Percentiles rank a stretch among this genome's conserved stretches.
Evolutionary conservation across 2,329 filamentous ascomycete genomes (phyloP).

Genomic region (Phyllosticta ampelicida): DNA sequence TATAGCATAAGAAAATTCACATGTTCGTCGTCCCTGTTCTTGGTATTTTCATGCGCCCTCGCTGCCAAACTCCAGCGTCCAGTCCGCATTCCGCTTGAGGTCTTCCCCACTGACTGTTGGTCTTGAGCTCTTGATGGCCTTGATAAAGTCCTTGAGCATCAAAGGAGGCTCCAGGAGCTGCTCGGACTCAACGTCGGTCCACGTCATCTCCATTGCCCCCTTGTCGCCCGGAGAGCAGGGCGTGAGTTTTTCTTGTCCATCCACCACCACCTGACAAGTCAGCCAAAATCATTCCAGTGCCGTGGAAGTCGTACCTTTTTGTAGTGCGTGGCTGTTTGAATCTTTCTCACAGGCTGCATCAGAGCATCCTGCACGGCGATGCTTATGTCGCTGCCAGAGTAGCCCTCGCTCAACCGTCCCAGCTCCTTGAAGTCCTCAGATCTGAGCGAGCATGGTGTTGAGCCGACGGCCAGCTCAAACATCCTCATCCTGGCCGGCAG

Average conservation of each 20-base stretch:
- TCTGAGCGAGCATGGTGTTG: conserved; percentile 76
- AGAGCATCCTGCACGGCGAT: conserved; percentile 93
- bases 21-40: neutral
- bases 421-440: conserved; percentile 68
- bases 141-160: conserved; percentile 82
- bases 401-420: conserved; percentile 77
- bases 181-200: conserved; percentile 77
- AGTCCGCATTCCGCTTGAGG: conserved; percentile 72
- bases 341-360: conserved; percentile 95
- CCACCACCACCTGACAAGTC: conserved; percentile 52
- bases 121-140: conserved; percentile 76
- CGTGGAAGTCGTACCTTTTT: conserved; percentile 56
- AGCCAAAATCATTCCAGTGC: neutral
- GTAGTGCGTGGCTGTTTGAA: conserved; percentile 95
- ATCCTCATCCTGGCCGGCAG: conserved; percentile 77
- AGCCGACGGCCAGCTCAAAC: conserved; percentile 92
- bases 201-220: conserved; percentile 84
- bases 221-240: conserved; percentile 89
- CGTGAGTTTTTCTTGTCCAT: conserved; percentile 57
- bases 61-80: conserved; percentile 93
- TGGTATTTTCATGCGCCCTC: conserved; percentile 46
- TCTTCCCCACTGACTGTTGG: conserved; percentile 88
- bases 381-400: conserved; percentile 89
- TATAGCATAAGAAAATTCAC: neutral
- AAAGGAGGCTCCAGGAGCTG: conserved; percentile 78